Base-by-base conservation (phyloP, 2,329 filamentous ascomycete species). In the Botrytis pseudocinerea region DNA sequence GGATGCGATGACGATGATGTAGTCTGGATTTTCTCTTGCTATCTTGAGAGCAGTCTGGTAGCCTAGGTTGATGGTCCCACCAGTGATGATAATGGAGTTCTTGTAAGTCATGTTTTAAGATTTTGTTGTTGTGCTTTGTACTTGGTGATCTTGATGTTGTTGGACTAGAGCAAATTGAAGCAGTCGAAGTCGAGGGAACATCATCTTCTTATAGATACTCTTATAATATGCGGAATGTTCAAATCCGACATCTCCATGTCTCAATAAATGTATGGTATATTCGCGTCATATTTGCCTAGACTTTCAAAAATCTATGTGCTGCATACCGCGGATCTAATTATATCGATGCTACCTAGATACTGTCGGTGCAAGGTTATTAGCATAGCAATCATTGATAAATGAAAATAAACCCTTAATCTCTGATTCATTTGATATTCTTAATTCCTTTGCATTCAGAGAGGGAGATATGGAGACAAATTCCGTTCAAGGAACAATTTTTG, bases 61-160 rank as follows among this genome's bases (percentile, higher is more conserved):
- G 2, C 85, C 85, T 0, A 87, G 77, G 18, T 82, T 82, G 16
- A 75, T 69, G 1, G 85, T 86, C 8, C 85, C 85, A 25, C 85
- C 85, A 1, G 85, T 87, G 46, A 86, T 72, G n/a, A 86, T 79
- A 46, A 82, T 75, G 2, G 80, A 76, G 10, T 75, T 32, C 64
- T 72, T 71, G 64, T 74, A 79, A 4, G 74, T 69, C 76, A 77
- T 78, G 22, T 54, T 76, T 18, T 22, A 14, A 59, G 8, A 57
- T 38, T 44, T 44, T 12, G 14, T 28, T 62, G 18, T 54, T 42
- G 2, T 28, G 25, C 14, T 40, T 32, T 4, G 4, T 22, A 18
- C 48, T 32, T 40, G 51, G 51, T 28, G 51, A 28, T 54, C 25
- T 28, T 28, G n/a, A 54, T 54, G 51, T 28, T 42, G 7, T 46